Conservation (phyloP, 2,329 filamentous ascomycete genomes). For the Claviceps capensis region DNA sequence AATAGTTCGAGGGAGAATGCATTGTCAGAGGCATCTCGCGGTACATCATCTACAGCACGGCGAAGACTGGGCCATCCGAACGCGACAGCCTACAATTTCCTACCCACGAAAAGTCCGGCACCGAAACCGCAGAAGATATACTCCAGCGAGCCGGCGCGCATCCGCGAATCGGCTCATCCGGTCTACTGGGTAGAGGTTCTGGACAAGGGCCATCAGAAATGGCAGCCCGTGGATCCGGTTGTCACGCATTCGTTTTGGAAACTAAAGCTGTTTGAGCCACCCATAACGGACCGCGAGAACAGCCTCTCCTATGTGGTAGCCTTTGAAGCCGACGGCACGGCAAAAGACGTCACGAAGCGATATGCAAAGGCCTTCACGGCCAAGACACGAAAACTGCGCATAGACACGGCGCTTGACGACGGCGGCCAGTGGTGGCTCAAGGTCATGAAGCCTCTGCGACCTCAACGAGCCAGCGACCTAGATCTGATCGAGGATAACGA, state of each 20-base stretch:
- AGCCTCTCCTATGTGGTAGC: conserved; percentile 71
- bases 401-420: conserved; percentile 46
- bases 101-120: conserved; percentile 25
- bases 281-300: conserved; percentile 63
- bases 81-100: conserved; percentile 37
- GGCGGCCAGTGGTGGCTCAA: conserved; percentile 40
- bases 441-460: conserved; percentile 34
- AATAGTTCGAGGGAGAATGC: conserved; percentile 20
- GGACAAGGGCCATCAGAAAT: conserved; percentile 75
- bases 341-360: conserved; percentile 72
- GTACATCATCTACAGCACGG: conserved; percentile 22
- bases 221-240: conserved; percentile 76
- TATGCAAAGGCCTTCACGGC: conserved; percentile 84
- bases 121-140: conserved; percentile 18
- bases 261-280: conserved; percentile 66
- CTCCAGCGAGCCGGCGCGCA: conserved; percentile 23
- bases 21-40: conserved; percentile 14
- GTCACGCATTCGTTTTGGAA: conserved; percentile 68
- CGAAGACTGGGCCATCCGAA: conserved; percentile 39
- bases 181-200: conserved; percentile 93
- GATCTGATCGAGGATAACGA: conserved; percentile 78
- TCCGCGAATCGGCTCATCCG: conserved; percentile 62
- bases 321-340: conserved; percentile 68
- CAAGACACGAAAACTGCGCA: conserved; percentile 70
- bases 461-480: conserved; percentile 38